Conservation (phyloP, 2,329 filamentous ascomycete species). For the Tolypocladium sp. region DNA sequence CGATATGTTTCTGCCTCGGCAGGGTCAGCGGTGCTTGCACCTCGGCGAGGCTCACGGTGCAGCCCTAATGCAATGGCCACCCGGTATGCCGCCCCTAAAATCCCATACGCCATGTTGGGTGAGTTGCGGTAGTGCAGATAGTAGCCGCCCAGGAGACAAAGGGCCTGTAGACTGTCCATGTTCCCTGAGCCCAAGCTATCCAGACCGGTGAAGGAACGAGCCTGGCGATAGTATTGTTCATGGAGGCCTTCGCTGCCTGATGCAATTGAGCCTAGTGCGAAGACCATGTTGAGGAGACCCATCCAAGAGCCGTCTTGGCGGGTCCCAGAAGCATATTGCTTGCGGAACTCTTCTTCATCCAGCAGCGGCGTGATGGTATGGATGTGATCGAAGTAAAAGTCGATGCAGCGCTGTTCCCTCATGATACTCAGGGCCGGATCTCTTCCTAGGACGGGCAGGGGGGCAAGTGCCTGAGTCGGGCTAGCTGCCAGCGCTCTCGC, state of each 20-base stretch:
- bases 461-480: constrained; percentile 17
- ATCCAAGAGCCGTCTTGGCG: constrained; percentile 50
- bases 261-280: constrained; percentile 52
- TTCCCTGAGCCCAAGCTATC: constrained; percentile 50
- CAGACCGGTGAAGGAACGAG: constrained; percentile 42
- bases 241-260: constrained; percentile 46
- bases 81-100: constrained; percentile 61
- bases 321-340: constrained; percentile 39
- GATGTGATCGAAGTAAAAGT: constrained; percentile 53
- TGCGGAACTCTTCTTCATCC: constrained; percentile 50
- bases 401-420: constrained; percentile 33
- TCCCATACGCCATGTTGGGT: constrained; percentile 66
- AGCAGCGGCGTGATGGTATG: constrained; percentile 52
- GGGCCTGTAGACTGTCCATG: constrained; percentile 64
- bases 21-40: background rate
- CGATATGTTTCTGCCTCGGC: background rate
- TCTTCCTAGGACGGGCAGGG: constrained; percentile 23
- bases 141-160: constrained; percentile 64
- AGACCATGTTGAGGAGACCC: constrained; percentile 52
- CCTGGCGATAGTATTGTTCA: constrained; percentile 45
- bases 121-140: constrained; percentile 73
- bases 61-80: constrained; percentile 68
- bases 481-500: constrained; percentile 13
- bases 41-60: constrained; percentile 47
- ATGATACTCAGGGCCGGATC: constrained; percentile 30